Base-by-base conservation (phyloP, 2,329 filamentous ascomycete genomes). In the Ustulina deusta region DNA sequence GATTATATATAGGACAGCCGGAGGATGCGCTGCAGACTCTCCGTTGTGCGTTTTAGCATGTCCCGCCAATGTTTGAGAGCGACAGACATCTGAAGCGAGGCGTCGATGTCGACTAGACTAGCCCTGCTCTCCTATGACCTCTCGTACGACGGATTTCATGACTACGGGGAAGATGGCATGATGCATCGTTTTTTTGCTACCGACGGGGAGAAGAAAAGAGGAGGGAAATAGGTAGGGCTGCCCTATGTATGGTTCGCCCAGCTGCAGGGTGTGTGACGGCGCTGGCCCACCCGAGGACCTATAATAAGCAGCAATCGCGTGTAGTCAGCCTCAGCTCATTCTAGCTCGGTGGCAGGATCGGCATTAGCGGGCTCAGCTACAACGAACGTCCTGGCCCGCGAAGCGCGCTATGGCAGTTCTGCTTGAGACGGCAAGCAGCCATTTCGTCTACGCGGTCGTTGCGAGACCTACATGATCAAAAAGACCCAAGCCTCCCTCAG, bases 271-370 rank as follows among this genome's bases (percentile, higher is more conserved):
- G 48, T 49, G 60, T n/a, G n/a, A n/a, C n/a, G n/a, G n/a, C n/a
- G n/a, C n/a, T n/a, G n/a, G n/a, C n/a, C n/a, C n/a, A n/a, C n/a
- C n/a, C n/a, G n/a, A n/a, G n/a, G n/a, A n/a, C n/a, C 65, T 67
- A 67, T 42, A 67, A 59, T 67, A 67, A 68, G 61, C 44, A 68
- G 20, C 49, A 25, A 34, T 17, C 55, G 29, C 58, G 11, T 65
- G 49, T 44, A 59, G 63, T 61, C 55, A 61, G 61, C 44, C 65
- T 68, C 65, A 68, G 65, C 65, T 63, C 32, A 36, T 34, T 20
- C 48, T 51, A 27, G 46, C 63, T 38, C 49, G 55, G 55, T 27
- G 10, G 60, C 27, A 22, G 34, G 32, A 29, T 22, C 64, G n/a
- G 51, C 44, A 58, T 60, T 58, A 65, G 57, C 57, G 57, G 57